These are phyloP conservation scores for Pythium oligandrum DNA, from an alignment of 352 stramenopile species.

Conservation along the genomic window DNA sequence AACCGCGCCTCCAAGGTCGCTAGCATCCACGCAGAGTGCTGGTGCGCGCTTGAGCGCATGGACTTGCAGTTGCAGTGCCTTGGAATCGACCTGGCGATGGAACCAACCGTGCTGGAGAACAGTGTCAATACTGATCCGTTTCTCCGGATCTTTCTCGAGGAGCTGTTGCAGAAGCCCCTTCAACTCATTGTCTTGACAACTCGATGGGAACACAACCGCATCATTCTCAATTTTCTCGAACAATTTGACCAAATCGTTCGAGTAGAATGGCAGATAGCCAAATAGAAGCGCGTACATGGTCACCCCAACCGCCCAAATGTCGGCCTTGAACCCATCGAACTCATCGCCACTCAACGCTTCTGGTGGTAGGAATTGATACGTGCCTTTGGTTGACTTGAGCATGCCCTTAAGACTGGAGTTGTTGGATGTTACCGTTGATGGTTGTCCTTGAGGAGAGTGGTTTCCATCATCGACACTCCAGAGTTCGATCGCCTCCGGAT, in stretches of 20 bases:
- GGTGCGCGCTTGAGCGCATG: slow-evolving; percentile 33
- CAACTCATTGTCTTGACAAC: slow-evolving; percentile 40
- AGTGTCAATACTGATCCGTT: slow-evolving; percentile 53
- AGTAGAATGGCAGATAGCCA: slow-evolving; percentile 86
- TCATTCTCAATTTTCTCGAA: slow-evolving; percentile 89
- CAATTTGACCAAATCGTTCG: slow-evolving; percentile 73
- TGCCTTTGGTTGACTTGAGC: slow-evolving; percentile 70
- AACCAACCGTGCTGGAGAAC: slow-evolving; percentile 78
- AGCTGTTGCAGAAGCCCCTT: slow-evolving; percentile 67
- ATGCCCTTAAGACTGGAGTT: slow-evolving; percentile 21
- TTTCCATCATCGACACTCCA: slow-evolving; percentile 30
- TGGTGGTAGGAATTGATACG: slow-evolving; percentile 70
- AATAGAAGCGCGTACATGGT: slow-evolving; percentile 89
- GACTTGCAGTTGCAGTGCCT: slow-evolving; percentile 38
- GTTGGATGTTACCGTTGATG: neutral
- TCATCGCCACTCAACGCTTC: slow-evolving; percentile 58
- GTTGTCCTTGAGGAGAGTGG: slow-evolving; percentile 2
- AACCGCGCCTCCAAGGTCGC: slow-evolving; percentile 43
- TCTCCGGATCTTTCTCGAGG: slow-evolving; percentile 72
- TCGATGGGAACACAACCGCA: slow-evolving; percentile 38
- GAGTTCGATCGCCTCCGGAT: slow-evolving; percentile 42
- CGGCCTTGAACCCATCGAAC: slow-evolving; percentile 81
- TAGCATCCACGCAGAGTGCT: slow-evolving; percentile 32
- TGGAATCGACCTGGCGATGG: slow-evolving; percentile 49
- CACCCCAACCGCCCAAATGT: slow-evolving; percentile 90